Evolutionary conservation across 148 eudicot genomes (phyloP).

Genomic region (Vaccinium macrocarpon): DNA sequence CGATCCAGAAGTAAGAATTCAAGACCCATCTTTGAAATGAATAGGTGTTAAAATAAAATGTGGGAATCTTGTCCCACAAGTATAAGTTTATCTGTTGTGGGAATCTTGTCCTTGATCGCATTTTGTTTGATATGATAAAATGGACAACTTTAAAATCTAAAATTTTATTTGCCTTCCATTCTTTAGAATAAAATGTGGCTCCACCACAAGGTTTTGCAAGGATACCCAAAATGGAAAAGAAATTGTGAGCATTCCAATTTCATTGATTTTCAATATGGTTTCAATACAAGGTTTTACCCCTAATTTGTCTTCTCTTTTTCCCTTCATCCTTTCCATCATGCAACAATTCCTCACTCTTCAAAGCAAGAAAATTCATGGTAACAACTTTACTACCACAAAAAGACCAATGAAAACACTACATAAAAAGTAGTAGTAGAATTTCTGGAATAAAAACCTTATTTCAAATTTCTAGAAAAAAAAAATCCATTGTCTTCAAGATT

Average conservation of each 20-base stretch:
- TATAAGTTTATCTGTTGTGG: too few species aligned
- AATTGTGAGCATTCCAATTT: not conserved
- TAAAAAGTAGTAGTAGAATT: not conserved
- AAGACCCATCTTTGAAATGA: too few species aligned
- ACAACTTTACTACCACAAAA: not conserved
- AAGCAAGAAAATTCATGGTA: slow-evolving; percentile 15
- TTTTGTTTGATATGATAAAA: too few species aligned
- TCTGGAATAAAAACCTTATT: too few species aligned
- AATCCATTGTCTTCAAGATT: too few species aligned
- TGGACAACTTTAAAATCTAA: not conserved
- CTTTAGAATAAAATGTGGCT: not conserved
- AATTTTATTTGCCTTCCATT: not conserved
- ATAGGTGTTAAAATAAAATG: too few species aligned
- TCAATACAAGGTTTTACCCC: not conserved
- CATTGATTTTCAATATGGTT: not conserved
- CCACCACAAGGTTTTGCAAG: not conserved
- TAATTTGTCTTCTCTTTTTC: not conserved
- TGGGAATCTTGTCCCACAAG: too few species aligned
- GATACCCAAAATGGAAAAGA: not conserved
- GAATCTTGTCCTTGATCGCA: too few species aligned
- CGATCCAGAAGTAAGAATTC: too few species aligned
- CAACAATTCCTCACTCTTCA: slow-evolving; percentile 14
- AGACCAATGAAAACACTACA: slow-evolving; percentile 2
- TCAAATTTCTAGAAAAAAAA: too few species aligned
- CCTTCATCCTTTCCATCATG: not conserved